phyloP scores from a whole-genome alignment of 306 rosid species.

The Trichosanthes truncata region DNA sequence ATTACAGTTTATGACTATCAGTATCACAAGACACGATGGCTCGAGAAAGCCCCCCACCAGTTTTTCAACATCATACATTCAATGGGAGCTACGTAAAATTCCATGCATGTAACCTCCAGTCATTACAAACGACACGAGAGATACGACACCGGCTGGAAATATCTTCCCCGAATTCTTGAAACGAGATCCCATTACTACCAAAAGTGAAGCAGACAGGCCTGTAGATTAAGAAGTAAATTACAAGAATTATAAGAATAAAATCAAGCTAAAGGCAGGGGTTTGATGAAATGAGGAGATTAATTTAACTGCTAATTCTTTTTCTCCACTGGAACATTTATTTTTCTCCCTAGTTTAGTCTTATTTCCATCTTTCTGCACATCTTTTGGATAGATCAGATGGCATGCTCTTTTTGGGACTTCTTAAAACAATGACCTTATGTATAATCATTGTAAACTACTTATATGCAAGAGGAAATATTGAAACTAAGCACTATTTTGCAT shows the following conservation, averaged over 20 bases:
- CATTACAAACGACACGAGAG: constrained; percentile 84
- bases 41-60: not conserved
- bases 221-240: not conserved
- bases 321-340: not conserved
- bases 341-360: not conserved
- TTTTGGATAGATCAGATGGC: not conserved
- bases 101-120: constrained; percentile 95
- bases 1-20: not conserved
- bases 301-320: too few relatives aligned
- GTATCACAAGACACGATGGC: not conserved
- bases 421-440: not conserved
- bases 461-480: not conserved
- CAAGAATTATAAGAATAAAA: not conserved
- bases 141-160: constrained; percentile 91
- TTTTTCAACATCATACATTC: constrained; percentile 11
- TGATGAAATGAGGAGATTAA: not conserved
- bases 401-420: not conserved
- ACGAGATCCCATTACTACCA: constrained; percentile 92
- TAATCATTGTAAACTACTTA: not conserved
- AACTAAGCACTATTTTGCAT: not conserved
- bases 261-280: not conserved
- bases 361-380: not conserved
- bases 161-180: constrained; percentile 87
- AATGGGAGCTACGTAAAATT: constrained; percentile 67
- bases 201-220: constrained; percentile 89